phyloP scores from a whole-genome alignment of 768 basidiomycete species.

The Lentinula sp. region DNA sequence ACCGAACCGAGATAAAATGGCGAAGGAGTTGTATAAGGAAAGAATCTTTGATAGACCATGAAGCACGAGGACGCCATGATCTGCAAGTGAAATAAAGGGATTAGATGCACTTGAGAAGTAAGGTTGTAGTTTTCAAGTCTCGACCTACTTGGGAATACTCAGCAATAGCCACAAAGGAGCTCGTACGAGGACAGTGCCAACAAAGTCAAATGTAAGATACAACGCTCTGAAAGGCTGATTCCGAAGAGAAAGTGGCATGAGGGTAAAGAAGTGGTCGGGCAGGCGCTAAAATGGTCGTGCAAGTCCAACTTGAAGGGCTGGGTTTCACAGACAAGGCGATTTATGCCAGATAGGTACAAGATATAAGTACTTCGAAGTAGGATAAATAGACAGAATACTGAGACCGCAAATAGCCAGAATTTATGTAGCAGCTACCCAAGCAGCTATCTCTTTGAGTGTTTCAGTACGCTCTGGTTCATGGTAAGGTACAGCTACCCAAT shows the following conservation, averaged over 20 bases:
- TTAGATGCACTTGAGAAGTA: background rate
- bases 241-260: conserved; percentile 25
- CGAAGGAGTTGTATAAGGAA: background rate
- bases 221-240: conserved; percentile 44
- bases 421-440: conserved; percentile 40
- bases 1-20: conserved; percentile 11
- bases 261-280: background rate
- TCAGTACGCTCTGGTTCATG: conserved; percentile 48
- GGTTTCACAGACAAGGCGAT: background rate
- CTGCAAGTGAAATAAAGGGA: conserved; percentile 13
- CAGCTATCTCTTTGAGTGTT: conserved; percentile 40
- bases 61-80: conserved; percentile 34
- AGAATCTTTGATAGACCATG: conserved; percentile 33
- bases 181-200: conserved; percentile 33
- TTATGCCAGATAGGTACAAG: background rate
- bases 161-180: conserved; percentile 42
- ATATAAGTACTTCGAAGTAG: background rate
- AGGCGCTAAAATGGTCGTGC: background rate
- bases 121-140: background rate
- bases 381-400: too few relatives aligned
- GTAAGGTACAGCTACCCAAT: conserved; percentile 43
- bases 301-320: background rate
- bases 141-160: conserved; percentile 26
- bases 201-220: conserved; percentile 37
- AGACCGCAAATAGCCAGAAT: conserved; percentile 19